Base-by-base conservation (phyloP, 1,284 basidiomycete species). In the Coriolopsis trogii region DNA sequence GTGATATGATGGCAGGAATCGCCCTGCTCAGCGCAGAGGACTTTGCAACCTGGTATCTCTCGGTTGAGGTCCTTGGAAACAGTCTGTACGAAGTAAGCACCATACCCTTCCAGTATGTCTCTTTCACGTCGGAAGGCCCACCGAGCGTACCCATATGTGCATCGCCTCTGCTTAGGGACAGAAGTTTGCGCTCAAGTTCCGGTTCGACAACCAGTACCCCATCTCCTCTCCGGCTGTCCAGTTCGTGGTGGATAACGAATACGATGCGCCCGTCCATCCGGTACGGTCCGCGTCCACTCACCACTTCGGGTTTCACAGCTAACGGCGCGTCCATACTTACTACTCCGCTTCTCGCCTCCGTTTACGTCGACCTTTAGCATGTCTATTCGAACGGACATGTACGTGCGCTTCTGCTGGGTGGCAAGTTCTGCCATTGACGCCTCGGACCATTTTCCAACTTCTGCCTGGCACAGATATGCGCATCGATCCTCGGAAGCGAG, bases 381-480 rank as follows among this genome's bases (percentile, higher is more conserved):
- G 87, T 91, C 41, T 92, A 92, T 66, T 90, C 88, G 8, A 92
- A 92, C 65, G 89, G 89, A 41, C 89, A 91, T 75, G 89, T 90
- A 70, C 59, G 84, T 72, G 37, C 45, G 30, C 49, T 48, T 25
- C 50, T 34, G 21, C 50, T 39, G 40, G 16, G 33, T 21, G 49
- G 21, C 48, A 28, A 45, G 30, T 13, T 29, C 13, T 12, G 34
- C 29, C 7, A 23, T 33, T 38, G 8, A 37, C 23, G 26, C 36
- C n/a, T n/a, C n/a, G n/a, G n/a, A n/a, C 15, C 25, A 10, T 10
- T 16, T 39, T 58, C 62, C 42, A 20, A 26, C 38, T 29, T 46
- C 38, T n/a, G n/a, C n/a, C 43, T 12, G 23, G 20, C 28, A 7
- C 41, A 91, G 87, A 91, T 91, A 61, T 92, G 90, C 62, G 90